Base-by-base conservation (phyloP, 2,329 filamentous ascomycete species). In the Penicillium polonicum region DNA sequence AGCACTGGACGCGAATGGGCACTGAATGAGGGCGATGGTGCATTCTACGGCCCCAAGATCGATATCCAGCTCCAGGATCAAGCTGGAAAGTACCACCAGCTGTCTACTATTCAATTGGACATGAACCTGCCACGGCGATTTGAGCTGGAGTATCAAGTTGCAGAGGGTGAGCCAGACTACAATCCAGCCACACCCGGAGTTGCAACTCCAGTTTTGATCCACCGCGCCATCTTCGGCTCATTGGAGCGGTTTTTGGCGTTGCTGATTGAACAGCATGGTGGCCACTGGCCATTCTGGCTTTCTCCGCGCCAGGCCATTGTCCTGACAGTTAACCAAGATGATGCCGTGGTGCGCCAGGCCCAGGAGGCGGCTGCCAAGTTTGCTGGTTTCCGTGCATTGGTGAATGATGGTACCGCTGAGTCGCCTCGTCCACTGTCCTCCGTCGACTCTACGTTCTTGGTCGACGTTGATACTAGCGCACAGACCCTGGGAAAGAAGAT, bases 31-130 rank as follows among this genome's bases (percentile, higher is more conserved):
- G 91, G 90, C 12, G 91, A 95, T 59, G 91, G 92, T 15, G 91
- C 91, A 4, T 96, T 96, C 70, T 96, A 96, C 68, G 91, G 92
- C 0, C 91, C 92, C 33, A 96, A 96, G 77, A 96, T 96, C 63
- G 91, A 96, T 69, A 89, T 96, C 44, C 85, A 95, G 39, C 76
- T 96, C 45, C 85, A 83, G 60, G 91, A 95, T 70, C 87, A 88
- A 1, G 84, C 90, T 68, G 90, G 90, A 8, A 95, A 93, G 70
- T 89, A 92, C 68, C 91, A 95, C 70, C 91, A 96, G 71, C 90
- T 92, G 3, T 92, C 91, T 3, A 95, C 91, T 0, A 88, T 96
- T 50, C 91, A 96, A 77, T 83, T 96, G 29, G 91, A 96, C 72
- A 95, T 96, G 72, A 92, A 96, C 74, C 81, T 96, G 2, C 91